phyloP scores from a whole-genome alignment of 805 yeast species.

The Candida loeiensis region DNA sequence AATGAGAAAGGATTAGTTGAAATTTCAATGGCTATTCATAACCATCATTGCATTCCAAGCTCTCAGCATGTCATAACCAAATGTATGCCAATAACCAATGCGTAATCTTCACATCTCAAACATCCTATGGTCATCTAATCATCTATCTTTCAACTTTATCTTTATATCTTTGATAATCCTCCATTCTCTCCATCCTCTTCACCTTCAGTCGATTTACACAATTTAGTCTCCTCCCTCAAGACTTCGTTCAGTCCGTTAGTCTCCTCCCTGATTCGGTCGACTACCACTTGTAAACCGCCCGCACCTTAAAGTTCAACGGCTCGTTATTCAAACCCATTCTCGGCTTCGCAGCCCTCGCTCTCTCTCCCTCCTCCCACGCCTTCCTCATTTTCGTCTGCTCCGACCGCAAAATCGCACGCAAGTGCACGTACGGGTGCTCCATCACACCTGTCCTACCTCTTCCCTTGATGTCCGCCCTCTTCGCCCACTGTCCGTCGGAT shows the following conservation, averaged over 20 bases:
- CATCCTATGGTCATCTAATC: too few relatives aligned
- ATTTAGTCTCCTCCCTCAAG: neutral
- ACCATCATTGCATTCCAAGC: too few relatives aligned
- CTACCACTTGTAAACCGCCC: conserved; percentile 43
- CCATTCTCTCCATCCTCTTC: too few relatives aligned
- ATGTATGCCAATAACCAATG: too few relatives aligned
- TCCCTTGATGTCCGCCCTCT: conserved; percentile 77
- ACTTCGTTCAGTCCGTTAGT: neutral
- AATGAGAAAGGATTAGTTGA: too few relatives aligned
- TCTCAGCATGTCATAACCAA: too few relatives aligned
- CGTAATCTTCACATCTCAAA: too few relatives aligned
- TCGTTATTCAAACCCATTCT: conserved; percentile 44
- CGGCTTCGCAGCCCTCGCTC: conserved; percentile 49
- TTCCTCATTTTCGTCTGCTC: conserved; percentile 59
- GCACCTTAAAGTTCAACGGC: conserved; percentile 41
- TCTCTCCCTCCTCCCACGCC: conserved; percentile 54
- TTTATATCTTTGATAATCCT: too few relatives aligned
- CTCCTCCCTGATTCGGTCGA: conserved; percentile 2
- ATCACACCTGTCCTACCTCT: conserved; percentile 86
- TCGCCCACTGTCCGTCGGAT: conserved; percentile 72
- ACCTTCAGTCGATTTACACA: too few relatives aligned
- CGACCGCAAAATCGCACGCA: conserved; percentile 71
- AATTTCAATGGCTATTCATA: too few relatives aligned
- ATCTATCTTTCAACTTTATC: too few relatives aligned
- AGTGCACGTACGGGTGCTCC: conserved; percentile 73